phyloP scores from a whole-genome alignment of 129 eudicot genomes.

The Saposhnikovia divaricata region DNA sequence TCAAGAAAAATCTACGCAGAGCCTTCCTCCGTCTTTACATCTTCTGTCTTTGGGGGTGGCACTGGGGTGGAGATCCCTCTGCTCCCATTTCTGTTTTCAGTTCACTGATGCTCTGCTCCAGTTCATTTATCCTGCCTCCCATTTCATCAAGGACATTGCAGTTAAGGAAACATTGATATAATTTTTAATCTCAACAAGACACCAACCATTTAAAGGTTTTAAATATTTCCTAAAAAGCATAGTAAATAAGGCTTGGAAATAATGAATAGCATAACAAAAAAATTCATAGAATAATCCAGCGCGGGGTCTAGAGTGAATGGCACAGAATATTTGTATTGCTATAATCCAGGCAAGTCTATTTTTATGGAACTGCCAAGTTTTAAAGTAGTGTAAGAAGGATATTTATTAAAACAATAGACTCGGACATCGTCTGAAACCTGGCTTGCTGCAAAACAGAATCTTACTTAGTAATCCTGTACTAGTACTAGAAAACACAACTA shows the following conservation, averaged over 20 bases:
- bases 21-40: slow-evolving; percentile 37
- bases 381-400: slow-evolving; percentile 46
- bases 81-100: slow-evolving; percentile 59
- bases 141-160: slow-evolving; percentile 44
- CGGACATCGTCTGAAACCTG: slow-evolving; percentile 93
- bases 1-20: slow-evolving; percentile 13
- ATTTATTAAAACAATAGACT: slow-evolving; percentile 72
- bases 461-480: neutral
- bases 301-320: neutral
- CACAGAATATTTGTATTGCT: neutral
- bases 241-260: neutral
- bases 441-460: slow-evolving; percentile 53
- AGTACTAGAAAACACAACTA: neutral
- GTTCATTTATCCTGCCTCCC: slow-evolving; percentile 59
- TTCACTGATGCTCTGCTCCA: slow-evolving; percentile 70
- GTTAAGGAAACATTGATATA: slow-evolving; percentile 27
- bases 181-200: neutral
- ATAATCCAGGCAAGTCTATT: neutral
- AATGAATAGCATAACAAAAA: neutral
- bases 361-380: neutral
- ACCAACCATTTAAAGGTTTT: neutral
- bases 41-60: slow-evolving; percentile 36
- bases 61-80: slow-evolving; percentile 54
- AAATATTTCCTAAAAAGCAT: neutral
- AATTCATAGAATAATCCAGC: neutral